Conservation (phyloP, 202 grass and related monocot genomes). For the Setaria viridis region DNA sequence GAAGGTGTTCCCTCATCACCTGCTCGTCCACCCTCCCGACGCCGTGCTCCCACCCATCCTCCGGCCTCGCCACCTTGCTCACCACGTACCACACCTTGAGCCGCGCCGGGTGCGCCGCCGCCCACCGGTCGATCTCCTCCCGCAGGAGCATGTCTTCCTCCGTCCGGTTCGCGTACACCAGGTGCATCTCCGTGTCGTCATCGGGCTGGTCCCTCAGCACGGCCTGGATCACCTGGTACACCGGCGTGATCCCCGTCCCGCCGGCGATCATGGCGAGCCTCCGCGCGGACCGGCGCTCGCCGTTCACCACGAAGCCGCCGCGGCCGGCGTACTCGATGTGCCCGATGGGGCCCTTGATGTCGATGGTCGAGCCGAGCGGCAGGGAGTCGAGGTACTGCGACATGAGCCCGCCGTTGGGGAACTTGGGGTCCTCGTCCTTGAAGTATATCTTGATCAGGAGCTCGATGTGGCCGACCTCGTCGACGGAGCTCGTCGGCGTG, state of each 20-base stretch:
- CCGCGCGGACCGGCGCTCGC: conserved; percentile 52
- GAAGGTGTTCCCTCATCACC: conserved; percentile 65
- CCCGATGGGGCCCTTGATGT: conserved; percentile 67
- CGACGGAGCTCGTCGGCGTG: conserved; percentile 77
- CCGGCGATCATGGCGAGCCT: conserved; percentile 81
- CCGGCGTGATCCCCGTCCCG: conserved; percentile 88
- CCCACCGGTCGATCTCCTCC: conserved; percentile 83
- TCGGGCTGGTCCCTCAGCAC: conserved; percentile 80
- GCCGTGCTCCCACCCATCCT: conserved; percentile 78
- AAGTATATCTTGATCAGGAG: conserved; percentile 92
- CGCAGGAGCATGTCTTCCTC: conserved; percentile 90
- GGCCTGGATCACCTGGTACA: conserved; percentile 91
- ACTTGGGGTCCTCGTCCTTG: conserved; percentile 73
- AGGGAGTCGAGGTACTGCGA: conserved; percentile 76
- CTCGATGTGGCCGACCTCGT: conserved; percentile 77
- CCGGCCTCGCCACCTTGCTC: conserved; percentile 61
- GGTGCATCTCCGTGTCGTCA: conserved; percentile 83
- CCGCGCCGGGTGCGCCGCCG: conserved; percentile 55
- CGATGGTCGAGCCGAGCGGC: conserved; percentile 46
- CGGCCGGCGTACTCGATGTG: conserved; percentile 80
- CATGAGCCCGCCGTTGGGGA: conserved; percentile 83
- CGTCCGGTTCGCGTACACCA: conserved; percentile 92
- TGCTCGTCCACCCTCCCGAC: conserved; percentile 70
- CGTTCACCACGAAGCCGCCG: conserved; percentile 70
- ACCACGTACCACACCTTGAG: conserved; percentile 93